Evolutionary conservation across 176 grass and related monocot genomes (phyloP).

Genomic region (Panicum miliaceum): DNA sequence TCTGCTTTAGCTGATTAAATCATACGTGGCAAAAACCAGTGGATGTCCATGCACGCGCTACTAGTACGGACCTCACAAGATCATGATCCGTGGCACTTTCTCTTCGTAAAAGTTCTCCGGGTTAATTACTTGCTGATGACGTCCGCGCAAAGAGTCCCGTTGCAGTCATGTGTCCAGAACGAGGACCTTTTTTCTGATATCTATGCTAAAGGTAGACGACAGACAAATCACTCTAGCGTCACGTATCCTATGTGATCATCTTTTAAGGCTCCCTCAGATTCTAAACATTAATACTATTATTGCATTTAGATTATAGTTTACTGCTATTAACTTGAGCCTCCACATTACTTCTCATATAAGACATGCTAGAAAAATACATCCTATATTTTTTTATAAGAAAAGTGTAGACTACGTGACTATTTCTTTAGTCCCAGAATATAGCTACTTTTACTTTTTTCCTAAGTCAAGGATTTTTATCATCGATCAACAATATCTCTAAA

Average conservation of each 20-base stretch:
- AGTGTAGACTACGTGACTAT: too few relatives aligned
- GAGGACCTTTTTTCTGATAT: not conserved
- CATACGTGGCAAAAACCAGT: slow-evolving; percentile 1
- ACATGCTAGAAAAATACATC: too few relatives aligned
- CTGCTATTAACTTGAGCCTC: too few relatives aligned
- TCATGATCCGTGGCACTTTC: not conserved
- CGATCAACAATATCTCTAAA: too few relatives aligned
- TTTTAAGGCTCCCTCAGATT: not conserved
- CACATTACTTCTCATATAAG: too few relatives aligned
- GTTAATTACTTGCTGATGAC: slow-evolving; percentile 32
- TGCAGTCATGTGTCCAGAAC: not conserved
- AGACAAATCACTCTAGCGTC: not conserved
- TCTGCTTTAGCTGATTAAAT: not conserved
- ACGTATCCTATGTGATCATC: not conserved
- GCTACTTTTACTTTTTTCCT: too few relatives aligned
- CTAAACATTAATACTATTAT: not conserved
- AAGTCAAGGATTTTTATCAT: too few relatives aligned
- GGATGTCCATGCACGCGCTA: slow-evolving; percentile 14
- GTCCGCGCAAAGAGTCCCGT: not conserved
- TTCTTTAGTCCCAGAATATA: too few relatives aligned
- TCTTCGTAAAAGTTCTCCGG: not conserved
- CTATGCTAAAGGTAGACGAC: not conserved
- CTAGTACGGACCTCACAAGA: not conserved
- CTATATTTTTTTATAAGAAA: too few relatives aligned
- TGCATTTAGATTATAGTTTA: too few relatives aligned